Percentiles rank a stretch among this genome's conserved stretches.
These are phyloP conservation scores for Candida nanaspora DNA, from an alignment of 805 yeast genomes.

Conservation along the genomic window DNA sequence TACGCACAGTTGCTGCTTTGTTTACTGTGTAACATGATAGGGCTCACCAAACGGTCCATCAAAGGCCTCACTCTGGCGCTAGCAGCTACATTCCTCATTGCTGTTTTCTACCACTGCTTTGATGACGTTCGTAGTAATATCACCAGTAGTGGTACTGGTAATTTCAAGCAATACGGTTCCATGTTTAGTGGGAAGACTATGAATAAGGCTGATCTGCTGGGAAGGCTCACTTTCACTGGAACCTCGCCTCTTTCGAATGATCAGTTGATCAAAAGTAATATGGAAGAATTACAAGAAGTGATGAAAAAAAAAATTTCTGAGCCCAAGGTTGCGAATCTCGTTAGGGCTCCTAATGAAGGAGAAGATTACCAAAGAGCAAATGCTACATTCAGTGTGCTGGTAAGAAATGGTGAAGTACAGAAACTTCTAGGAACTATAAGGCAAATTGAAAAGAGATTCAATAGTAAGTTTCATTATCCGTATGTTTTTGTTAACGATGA, in stretches of 20 bases:
- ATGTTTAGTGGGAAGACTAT: too few relatives aligned
- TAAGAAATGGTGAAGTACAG: conserved; percentile 55
- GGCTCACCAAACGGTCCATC: too few relatives aligned
- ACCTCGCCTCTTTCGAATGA: conserved; percentile 13
- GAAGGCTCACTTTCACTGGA: conserved; percentile 10
- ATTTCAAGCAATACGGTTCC: too few relatives aligned
- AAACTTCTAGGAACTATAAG: conserved; percentile 45
- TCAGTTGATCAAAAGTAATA: conserved; percentile 31
- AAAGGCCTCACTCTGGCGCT: too few relatives aligned
- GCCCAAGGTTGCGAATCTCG: conserved; percentile 37
- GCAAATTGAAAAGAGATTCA: conserved; percentile 59
- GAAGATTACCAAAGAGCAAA: conserved; percentile 40
- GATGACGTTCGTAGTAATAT: too few relatives aligned
- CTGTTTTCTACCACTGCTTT: too few relatives aligned
- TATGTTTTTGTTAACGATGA: conserved; percentile 74
- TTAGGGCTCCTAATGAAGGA: conserved; percentile 13
- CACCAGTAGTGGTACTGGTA: too few relatives aligned
- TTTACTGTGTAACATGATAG: too few relatives aligned
- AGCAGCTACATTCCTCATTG: too few relatives aligned
- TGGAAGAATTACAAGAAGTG: conserved; percentile 29
- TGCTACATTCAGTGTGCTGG: conserved; percentile 70
- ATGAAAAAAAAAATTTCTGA: conserved; percentile 33
- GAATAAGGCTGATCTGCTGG: not conserved
- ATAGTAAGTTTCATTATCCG: conserved; percentile 67
- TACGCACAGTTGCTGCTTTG: too few relatives aligned